Evolutionary conservation across 2,329 filamentous ascomycete genomes (phyloP).

Genomic region (Penicillium capsulatum): DNA sequence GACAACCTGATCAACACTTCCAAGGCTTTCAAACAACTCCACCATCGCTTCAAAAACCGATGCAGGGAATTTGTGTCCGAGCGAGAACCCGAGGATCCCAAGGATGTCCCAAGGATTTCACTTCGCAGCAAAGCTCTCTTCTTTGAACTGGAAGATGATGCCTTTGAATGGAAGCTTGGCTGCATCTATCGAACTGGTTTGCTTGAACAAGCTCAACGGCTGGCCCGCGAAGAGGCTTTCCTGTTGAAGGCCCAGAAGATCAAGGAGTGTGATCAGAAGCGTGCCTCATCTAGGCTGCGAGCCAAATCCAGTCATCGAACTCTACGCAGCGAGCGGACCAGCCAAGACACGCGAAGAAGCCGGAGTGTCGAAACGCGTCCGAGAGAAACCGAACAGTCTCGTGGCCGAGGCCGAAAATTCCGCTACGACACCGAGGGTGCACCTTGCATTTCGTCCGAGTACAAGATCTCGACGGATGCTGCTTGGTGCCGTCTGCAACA

Average conservation of each 20-base stretch:
- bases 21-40: slow-evolving; percentile 86
- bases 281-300: slow-evolving; percentile 50
- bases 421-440: slow-evolving; percentile 77
- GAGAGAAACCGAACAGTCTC: slow-evolving; percentile 30
- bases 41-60: slow-evolving; percentile 83
- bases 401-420: slow-evolving; percentile 39
- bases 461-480: slow-evolving; percentile 69
- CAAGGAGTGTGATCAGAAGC: slow-evolving; percentile 59
- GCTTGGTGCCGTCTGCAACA: slow-evolving; percentile 70
- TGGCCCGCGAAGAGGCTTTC: slow-evolving; percentile 88
- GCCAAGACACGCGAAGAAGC: slow-evolving; percentile 47
- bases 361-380: slow-evolving; percentile 53
- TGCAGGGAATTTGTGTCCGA: slow-evolving; percentile 83
- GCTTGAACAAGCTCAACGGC: slow-evolving; percentile 81
- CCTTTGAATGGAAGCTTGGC: slow-evolving; percentile 95
- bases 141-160: slow-evolving; percentile 91
- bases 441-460: slow-evolving; percentile 65
- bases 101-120: slow-evolving; percentile 79
- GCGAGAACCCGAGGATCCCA: slow-evolving; percentile 80
- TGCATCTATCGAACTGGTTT: slow-evolving; percentile 88
- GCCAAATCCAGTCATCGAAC: slow-evolving; percentile 50
- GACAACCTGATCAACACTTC: slow-evolving; percentile 86
- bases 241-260: slow-evolving; percentile 81
- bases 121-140: slow-evolving; percentile 75
- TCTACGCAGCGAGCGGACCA: slow-evolving; percentile 38